A percentile compares a stretch with the other conserved stretches of the same genome.
Evolutionary conservation across 345 rosid species (phyloP).

Genomic region (Melaleuca alternifolia): DNA sequence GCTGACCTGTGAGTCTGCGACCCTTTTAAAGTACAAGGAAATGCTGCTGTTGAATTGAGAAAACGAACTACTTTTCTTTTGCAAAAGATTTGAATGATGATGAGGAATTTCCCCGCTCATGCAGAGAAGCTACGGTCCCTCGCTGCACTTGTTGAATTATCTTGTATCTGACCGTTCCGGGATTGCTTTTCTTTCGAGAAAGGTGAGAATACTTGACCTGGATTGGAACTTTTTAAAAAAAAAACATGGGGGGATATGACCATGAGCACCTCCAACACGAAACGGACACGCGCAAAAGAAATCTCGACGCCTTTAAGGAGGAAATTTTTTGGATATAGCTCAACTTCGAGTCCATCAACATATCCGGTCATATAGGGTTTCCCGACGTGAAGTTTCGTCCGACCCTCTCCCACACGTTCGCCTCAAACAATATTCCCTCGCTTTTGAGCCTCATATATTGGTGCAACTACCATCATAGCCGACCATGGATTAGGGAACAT

Average conservation of each 20-base stretch:
- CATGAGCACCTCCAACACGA: background rate
- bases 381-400: background rate
- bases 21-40: background rate
- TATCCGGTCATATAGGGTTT: rapidly evolving
- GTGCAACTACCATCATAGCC: background rate
- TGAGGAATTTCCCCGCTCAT: background rate
- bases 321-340: background rate
- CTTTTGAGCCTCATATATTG: background rate
- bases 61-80: background rate
- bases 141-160: background rate
- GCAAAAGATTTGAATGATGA: background rate
- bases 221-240: background rate
- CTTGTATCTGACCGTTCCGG: background rate
- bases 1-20: background rate
- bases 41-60: background rate
- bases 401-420: background rate
- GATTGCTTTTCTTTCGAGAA: background rate
- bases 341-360: background rate
- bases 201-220: background rate
- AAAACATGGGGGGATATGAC: background rate
- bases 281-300: background rate
- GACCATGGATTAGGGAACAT: background rate
- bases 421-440: background rate
- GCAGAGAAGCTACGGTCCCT: background rate
- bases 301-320: background rate